Evolutionary conservation across 2,329 filamentous ascomycete species (phyloP).

Genomic region (Zalaria sp.): DNA sequence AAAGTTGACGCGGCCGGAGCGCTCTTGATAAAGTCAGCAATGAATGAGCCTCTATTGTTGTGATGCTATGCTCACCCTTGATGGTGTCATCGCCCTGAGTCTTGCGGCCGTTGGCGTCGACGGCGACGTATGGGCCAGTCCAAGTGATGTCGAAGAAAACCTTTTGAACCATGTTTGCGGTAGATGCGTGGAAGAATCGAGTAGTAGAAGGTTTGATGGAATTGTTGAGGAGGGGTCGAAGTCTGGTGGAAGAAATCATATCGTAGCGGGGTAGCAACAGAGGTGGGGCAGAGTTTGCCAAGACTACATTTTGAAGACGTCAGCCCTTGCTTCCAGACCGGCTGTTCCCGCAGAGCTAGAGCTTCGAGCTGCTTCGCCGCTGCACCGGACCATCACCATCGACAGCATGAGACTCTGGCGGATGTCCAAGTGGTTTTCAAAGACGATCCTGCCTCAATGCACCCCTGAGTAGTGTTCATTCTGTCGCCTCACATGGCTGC

Average conservation of each 20-base stretch:
- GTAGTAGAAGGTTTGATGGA: conserved; percentile 4
- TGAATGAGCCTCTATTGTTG: conserved; percentile 1
- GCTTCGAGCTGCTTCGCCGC: no score
- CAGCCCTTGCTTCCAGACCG: no score
- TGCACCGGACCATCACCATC: no score
- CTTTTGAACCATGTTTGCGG: conserved; percentile 61
- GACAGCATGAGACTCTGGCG: no score
- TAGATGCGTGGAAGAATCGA: conserved; percentile 47
- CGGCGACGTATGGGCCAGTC: conserved; percentile 57
- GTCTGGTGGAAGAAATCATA: conserved; percentile 9
- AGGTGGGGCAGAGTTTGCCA: no score
- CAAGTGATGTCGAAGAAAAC: conserved; percentile 49
- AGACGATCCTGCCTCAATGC: no score
- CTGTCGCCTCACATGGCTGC: no score
- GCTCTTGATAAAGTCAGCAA: conserved; percentile 35
- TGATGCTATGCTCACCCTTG: conserved; percentile 39
- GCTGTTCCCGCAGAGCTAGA: no score
- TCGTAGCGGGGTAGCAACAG: no score
- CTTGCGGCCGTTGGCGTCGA: conserved; percentile 39
- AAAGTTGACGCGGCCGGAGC: conserved; percentile 74
- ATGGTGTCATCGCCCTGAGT: conserved; percentile 28
- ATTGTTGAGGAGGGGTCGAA: conserved; percentile 14
- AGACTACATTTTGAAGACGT: no score
- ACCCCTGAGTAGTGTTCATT: no score
- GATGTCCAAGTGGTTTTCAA: no score